Evolutionary conservation across 1,139 yeast species (phyloP).

Genomic region (Blastobotrys buckinghamii): DNA sequence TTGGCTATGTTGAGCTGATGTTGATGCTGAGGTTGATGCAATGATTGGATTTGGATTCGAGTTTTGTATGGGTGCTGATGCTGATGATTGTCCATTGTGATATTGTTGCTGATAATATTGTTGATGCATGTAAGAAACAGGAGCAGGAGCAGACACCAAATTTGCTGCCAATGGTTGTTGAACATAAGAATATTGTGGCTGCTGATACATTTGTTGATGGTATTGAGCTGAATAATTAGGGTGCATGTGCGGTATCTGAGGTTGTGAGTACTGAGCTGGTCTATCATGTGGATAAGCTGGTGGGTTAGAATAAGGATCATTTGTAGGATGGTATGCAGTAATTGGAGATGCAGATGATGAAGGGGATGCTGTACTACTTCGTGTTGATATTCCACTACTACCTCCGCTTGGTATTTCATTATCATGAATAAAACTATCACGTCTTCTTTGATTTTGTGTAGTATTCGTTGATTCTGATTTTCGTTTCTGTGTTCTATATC

Average conservation of each 20-base stretch:
- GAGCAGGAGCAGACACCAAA: neutral
- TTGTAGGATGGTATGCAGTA: too few species aligned
- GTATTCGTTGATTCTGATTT: neutral
- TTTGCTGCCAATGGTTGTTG: neutral
- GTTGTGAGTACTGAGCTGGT: neutral
- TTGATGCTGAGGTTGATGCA: neutral
- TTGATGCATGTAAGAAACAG: too few species aligned
- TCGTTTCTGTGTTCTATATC: neutral
- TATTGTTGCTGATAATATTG: neutral
- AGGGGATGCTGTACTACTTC: constrained; percentile 2
- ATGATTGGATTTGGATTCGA: too few species aligned
- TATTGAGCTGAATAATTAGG: too few species aligned
- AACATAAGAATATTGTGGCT: neutral
- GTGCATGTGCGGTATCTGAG: neutral
- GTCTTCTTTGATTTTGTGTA: neutral
- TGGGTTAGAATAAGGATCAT: too few species aligned
- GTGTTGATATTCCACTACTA: neutral
- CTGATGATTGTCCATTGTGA: too few species aligned
- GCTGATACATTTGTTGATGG: too few species aligned
- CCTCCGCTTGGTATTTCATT: neutral
- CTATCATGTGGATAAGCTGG: too few species aligned
- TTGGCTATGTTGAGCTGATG: neutral
- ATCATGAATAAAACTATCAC: neutral
- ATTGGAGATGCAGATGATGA: neutral
- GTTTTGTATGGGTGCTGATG: too few species aligned